Evolutionary conservation across 2,329 filamentous ascomycete species (phyloP), one percentile per base, ranked within the genome.

Genomic region (Cladosporium sp.): DNA sequence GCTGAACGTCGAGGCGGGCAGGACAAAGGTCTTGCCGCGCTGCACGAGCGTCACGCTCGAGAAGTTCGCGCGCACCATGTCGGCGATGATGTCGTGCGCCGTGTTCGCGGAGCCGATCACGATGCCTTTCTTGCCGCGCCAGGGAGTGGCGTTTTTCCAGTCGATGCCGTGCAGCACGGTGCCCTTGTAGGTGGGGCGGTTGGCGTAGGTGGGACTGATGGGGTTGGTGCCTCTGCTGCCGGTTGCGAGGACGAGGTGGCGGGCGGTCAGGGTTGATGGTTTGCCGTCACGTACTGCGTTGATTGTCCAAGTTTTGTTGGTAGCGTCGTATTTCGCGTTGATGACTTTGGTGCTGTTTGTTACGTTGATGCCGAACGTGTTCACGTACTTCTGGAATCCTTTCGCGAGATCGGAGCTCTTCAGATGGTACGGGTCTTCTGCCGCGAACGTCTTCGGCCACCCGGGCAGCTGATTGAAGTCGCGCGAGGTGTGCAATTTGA

Each of bases 91-190:
- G 57, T 76, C 73, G 57, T 76, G 73, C 2, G 70, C 72, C 2
- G 73, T 73, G 55, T 76, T 76, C 40, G 70, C 75, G 17, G 68
- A 69, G 24, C 74, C 74, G 15, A 77, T 62, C 1, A 76, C 66
- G 13, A 76, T 54, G 6, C 69, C 73, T 29, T 64, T 64, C 43
- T 73, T 73, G 18, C 71, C 71, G 19, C 61, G 62, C 63, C 64
- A 70, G 7, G 50, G 32, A 4, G 56, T 54, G n/a, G 68, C 59
- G 39, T 60, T 61, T 18, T 54, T 61, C 56, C 70, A 50, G 9
- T 60, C 50, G 7, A 61, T 62, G 1, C 66, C 66, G 54, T 73
- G 69, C 4, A 69, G 43, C 2, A 62, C 50, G 3, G 62, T 56
- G 38, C 72, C 72, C 51, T 65, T 56, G 56, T 71, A 75, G 7